A percentile compares a stretch with the other conserved stretches of the same genome.
Evolutionary conservation across 345 rosid species (phyloP).

Genomic region (Brassica incana): DNA sequence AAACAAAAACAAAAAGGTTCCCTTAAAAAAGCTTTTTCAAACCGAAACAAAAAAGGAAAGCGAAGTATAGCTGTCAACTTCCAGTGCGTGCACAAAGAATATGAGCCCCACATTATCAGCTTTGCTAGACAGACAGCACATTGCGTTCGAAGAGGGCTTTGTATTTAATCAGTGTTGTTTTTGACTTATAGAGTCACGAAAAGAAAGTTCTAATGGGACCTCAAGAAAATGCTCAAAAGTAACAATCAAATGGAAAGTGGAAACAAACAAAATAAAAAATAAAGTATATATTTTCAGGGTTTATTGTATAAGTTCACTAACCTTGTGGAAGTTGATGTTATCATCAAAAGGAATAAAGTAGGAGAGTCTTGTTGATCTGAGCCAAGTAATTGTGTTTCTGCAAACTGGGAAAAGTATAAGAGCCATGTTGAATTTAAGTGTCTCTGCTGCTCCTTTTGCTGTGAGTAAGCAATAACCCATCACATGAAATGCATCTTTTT

Average conservation of each 20-base stretch:
- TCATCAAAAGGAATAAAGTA: conserved; percentile 87
- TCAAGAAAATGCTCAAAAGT: conserved; percentile 30
- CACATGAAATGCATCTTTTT: conserved; percentile 60
- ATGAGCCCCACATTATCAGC: conserved; percentile 29
- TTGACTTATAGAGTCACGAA: conserved; percentile 35
- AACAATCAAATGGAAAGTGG: conserved; percentile 43
- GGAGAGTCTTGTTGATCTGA: conserved; percentile 77
- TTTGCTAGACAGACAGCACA: conserved; percentile 24
- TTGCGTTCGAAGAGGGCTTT: conserved; percentile 35
- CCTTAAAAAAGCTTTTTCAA: neutral
- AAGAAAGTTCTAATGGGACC: conserved; percentile 43
- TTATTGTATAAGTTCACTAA: conserved; percentile 26
- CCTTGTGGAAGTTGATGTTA: conserved; percentile 99
- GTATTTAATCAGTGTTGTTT: conserved; percentile 17
- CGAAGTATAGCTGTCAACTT: conserved; percentile 39
- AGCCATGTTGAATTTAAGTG: conserved; percentile 95
- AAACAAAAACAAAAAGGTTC: neutral
- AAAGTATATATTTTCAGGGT: neutral
- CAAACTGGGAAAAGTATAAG: conserved; percentile 93
- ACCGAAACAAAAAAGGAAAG: neutral
- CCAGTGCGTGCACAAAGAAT: conserved; percentile 40
- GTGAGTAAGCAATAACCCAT: conserved; percentile 95
- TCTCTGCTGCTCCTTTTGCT: conserved; percentile 97
- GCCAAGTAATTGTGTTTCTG: conserved; percentile 94
- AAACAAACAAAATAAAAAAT: neutral